Evolutionary conservation across 345 rosid genomes (phyloP), one percentile per base, ranked within the genome.

Genomic region (Arabidopsis suecica): DNA sequence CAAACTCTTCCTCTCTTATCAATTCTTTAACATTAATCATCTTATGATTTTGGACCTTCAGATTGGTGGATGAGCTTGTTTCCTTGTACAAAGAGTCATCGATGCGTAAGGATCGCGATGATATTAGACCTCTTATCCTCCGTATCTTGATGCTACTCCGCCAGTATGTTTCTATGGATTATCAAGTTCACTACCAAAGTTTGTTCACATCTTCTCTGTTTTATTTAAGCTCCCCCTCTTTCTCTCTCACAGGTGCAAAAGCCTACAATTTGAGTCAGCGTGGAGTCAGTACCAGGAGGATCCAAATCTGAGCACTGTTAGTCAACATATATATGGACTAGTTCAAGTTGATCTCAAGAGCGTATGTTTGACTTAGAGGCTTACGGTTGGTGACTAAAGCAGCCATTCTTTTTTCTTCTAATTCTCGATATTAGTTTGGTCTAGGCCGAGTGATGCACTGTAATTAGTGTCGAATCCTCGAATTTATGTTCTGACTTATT

Each of bases 31-130:
- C 41, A 49, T 13, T 49, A 51, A 34, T 33, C 47, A 22, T 76
- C 18, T 54, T 11, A 41, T 50, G 41, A 22, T 71, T 57, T 71
- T 51, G 50, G 12, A 61, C 51, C 13, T 61, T 74, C 83, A 94
- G 98, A 80, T 90, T 95, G 84, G 89, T 89, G 72, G 87, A 87
- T 71, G 97, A 92, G 74, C 96, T 92, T 45, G 81, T 83, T 61
- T 69, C 70, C 9, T 64, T 91, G 66, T 84, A 83, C 74, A 89
- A 91, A 81, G 91, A 89, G 71, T 89, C 92, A 33, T 88, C 96
- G 0, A 59, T 89, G 50, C 88, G 79, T 80, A 82, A 54, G 33
- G 86, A 82, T 38, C 87, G 92, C 1, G 88, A 89, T 78, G 91
- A 87, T 47, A 90, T 94, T 32, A 86, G 92, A 85, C 48, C 70